Conservation (phyloP, 495 filamentous ascomycete genomes). For the Talaromyces proteolyticus region DNA sequence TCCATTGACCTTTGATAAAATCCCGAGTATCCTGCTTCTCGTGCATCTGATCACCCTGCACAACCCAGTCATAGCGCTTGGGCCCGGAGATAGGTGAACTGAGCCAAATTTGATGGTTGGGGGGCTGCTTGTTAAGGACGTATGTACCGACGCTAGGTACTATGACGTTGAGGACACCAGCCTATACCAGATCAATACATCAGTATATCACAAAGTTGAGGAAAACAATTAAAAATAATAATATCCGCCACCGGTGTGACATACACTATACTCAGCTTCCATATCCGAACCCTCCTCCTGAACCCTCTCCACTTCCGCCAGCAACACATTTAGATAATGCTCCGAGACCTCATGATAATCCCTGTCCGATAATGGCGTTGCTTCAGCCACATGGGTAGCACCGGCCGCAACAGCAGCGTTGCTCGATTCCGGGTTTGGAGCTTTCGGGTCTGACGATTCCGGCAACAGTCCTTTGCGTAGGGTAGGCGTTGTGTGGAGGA, state of each 20-base stretch:
- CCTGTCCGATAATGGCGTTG: constrained; percentile 29
- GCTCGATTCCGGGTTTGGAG: constrained; percentile 28
- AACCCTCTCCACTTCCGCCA: constrained; percentile 35
- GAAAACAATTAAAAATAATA: background rate
- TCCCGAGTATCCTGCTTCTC: constrained; percentile 66
- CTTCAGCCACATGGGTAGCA: constrained; percentile 28
- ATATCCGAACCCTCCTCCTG: constrained; percentile 42
- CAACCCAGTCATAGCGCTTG: constrained; percentile 85
- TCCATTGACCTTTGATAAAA: constrained; percentile 56
- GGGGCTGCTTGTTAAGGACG: constrained; percentile 95
- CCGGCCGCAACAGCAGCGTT: constrained; percentile 24
- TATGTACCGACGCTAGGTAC: constrained; percentile 68
- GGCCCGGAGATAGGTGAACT: constrained; percentile 88
- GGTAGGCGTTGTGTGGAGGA: constrained; percentile 20
- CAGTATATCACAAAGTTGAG: background rate
- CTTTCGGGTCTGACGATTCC: constrained; percentile 30
- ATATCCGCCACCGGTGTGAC: constrained; percentile 8
- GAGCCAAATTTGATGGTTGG: constrained; percentile 97
- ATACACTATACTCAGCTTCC: constrained; percentile 53
- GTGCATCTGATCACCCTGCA: constrained; percentile 60
- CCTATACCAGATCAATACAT: constrained; percentile 33
- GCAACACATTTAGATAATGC: constrained; percentile 41
- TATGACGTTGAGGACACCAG: constrained; percentile 74
- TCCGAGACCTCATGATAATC: constrained; percentile 46
- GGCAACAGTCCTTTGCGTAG: constrained; percentile 37